These are phyloP conservation scores for Neopestalotiopsis clavispora DNA, from an alignment of 2,329 filamentous ascomycete species.

Conservation along the genomic window DNA sequence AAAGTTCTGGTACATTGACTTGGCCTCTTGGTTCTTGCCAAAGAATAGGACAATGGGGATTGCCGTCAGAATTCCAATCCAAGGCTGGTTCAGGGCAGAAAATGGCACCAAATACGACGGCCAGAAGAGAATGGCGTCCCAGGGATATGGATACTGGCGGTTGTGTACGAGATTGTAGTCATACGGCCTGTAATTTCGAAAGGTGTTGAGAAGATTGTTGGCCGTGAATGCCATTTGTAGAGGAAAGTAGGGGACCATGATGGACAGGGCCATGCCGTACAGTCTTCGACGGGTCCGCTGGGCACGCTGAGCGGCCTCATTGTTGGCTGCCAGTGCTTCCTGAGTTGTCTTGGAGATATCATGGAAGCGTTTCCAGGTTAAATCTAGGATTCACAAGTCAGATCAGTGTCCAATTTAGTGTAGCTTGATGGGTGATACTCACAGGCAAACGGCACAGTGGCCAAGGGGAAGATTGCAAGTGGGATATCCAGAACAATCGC, in stretches of 20 bases:
- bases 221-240: conserved; percentile 47
- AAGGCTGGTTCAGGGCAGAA: conserved; percentile 49
- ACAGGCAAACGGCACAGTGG: conserved; percentile 54
- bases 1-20: conserved; percentile 50
- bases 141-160: conserved; percentile 42
- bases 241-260: conserved; percentile 57
- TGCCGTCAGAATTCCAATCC: conserved; percentile 52
- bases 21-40: conserved; percentile 58
- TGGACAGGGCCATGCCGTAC: conserved; percentile 59
- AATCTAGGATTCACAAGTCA: conserved; percentile 24
- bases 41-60: conserved; percentile 59
- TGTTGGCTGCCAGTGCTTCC: conserved; percentile 45
- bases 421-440: conserved; percentile 32
- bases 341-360: conserved; percentile 47
- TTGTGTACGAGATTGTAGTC: conserved; percentile 48
- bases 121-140: conserved; percentile 52
- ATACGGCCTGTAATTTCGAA: conserved; percentile 37
- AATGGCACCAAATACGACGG: conserved; percentile 46
- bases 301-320: conserved; percentile 44
- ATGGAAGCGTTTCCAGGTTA: conserved; percentile 54
- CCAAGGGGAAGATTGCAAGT: conserved; percentile 46
- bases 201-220: conserved; percentile 42
- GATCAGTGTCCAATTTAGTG: not conserved
- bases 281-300: conserved; percentile 56
- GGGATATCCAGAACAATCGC: conserved; percentile 54